Evolutionary conservation across 177 flowering plant genomes (phyloP).

Genomic region (Vitis hybrid): DNA sequence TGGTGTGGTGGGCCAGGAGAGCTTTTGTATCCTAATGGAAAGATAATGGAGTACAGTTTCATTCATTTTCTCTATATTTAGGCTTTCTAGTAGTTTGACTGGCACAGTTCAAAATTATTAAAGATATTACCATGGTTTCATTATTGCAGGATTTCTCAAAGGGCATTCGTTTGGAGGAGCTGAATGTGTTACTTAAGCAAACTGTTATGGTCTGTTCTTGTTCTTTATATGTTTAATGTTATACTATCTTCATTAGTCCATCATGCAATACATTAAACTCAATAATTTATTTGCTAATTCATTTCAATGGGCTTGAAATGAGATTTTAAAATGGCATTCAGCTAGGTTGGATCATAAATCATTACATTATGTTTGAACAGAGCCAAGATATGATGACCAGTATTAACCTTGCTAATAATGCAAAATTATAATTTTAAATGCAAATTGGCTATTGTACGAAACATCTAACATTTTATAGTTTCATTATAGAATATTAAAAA

Average conservation of each 20-base stretch:
- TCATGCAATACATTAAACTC: neutral
- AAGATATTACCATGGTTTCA: conserved; percentile 3
- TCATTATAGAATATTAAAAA: too few species aligned
- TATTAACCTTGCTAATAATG: too few species aligned
- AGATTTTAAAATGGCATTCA: too few species aligned
- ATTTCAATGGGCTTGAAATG: too few species aligned
- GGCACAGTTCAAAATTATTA: neutral
- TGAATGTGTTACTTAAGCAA: conserved; percentile 79
- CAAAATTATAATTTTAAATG: too few species aligned
- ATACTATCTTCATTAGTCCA: conserved; percentile 2
- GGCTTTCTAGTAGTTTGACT: neutral
- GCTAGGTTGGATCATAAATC: too few species aligned
- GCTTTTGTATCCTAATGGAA: neutral
- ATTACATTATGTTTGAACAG: too few species aligned
- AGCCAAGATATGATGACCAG: too few species aligned
- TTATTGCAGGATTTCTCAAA: conserved; percentile 75
- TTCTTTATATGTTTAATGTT: conserved; percentile 10
- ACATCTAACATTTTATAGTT: too few species aligned
- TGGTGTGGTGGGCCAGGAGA: neutral
- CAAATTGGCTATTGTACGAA: too few species aligned
- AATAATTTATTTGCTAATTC: neutral
- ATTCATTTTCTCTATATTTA: neutral
- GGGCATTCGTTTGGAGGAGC: conserved; percentile 88
- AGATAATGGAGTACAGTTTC: neutral
- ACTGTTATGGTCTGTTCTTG: conserved; percentile 77